Base-by-base conservation (phyloP, 768 basidiomycete genomes). In the Mycena chlorophos region DNA sequence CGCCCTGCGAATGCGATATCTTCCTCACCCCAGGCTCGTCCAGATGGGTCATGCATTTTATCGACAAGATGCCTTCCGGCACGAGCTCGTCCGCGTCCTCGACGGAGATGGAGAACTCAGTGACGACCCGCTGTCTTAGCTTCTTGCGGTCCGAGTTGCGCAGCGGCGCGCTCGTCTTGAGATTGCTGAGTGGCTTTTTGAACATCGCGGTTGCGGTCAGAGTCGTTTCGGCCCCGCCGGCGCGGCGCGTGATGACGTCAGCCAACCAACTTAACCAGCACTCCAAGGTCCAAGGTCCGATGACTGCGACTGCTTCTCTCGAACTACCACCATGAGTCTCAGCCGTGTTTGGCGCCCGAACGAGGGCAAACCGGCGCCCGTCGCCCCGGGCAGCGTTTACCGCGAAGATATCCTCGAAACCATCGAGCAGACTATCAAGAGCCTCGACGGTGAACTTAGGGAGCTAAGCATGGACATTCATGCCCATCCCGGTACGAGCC, bases 141-240 rank as follows among this genome's bases (percentile, higher is more conserved):
- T 88, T 90, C 37, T 85, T 81, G 25, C 87, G 74, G 65, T 91
- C 89, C 6, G 88, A 90, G 67, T 79, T 80, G 39, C 88, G 80
- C 5, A 92, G 72, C 5, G 88, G 88, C 2, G 88, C 85, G 73
- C 85, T 87, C 1, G 88, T 90, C 67, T 91, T 91, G 51, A 84
- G 63, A 55, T 81, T 82, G 48, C 79, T 75, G 5, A 86, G 67
- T 10, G 88, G 83, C 70, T 89, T 91, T 68, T 91, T 91, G 80
- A 91, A 91, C 89, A 90, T 89, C 20, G 60, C 16, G 8, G 14
- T 20, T 8, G 31, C 8, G 31, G 31, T 8, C 31, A 34, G n/a
- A 34, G 31, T 34, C 17, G 31, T 8, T 8, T 8, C 31, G 31
- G 10, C 10, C 31, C 31, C 17, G 31, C 8, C 17, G 31, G 8